Evolutionary conservation across 2,329 filamentous ascomycete genomes (phyloP).

Genomic region (Colletotrichum godetiae): DNA sequence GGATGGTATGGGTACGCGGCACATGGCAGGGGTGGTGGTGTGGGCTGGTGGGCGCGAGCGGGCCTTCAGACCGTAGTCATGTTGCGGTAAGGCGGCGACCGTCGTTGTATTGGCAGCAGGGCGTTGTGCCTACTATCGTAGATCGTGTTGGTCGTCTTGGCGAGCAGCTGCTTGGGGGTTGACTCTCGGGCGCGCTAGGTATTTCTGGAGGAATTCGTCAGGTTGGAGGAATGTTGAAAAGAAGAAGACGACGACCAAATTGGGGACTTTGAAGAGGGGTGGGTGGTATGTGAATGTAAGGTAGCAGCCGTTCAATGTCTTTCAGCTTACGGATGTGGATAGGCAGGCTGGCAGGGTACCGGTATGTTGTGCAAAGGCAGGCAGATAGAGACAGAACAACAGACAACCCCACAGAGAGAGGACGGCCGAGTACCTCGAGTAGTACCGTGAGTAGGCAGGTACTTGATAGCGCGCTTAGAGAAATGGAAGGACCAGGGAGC

Average conservation of each 20-base stretch:
- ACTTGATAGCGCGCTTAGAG: constrained; percentile 24
- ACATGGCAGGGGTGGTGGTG: constrained; percentile 33
- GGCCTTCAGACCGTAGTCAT: constrained; percentile 31
- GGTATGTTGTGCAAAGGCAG: background rate
- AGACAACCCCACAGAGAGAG: background rate
- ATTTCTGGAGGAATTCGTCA: background rate
- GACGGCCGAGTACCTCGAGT: background rate
- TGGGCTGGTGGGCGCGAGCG: constrained; percentile 19
- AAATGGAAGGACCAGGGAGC: background rate
- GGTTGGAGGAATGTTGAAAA: background rate
- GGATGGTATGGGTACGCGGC: constrained; percentile 33
- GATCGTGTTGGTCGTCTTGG: background rate
- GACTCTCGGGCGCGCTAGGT: background rate
- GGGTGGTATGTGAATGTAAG: background rate
- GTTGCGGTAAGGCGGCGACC: constrained; percentile 16
- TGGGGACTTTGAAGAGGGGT: constrained; percentile 9
- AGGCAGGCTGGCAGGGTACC: background rate
- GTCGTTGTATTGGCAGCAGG: constrained; percentile 16
- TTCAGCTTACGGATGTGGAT: background rate
- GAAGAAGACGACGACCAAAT: background rate
- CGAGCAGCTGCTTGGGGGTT: background rate
- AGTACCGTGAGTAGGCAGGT: no score
- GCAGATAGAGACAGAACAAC: background rate
- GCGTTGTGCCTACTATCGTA: background rate
- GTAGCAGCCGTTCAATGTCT: constrained; percentile 10